These are phyloP conservation scores for Hymenochaete sp. DNA, from an alignment of 1,284 basidiomycete genomes.

Conservation along the genomic window DNA sequence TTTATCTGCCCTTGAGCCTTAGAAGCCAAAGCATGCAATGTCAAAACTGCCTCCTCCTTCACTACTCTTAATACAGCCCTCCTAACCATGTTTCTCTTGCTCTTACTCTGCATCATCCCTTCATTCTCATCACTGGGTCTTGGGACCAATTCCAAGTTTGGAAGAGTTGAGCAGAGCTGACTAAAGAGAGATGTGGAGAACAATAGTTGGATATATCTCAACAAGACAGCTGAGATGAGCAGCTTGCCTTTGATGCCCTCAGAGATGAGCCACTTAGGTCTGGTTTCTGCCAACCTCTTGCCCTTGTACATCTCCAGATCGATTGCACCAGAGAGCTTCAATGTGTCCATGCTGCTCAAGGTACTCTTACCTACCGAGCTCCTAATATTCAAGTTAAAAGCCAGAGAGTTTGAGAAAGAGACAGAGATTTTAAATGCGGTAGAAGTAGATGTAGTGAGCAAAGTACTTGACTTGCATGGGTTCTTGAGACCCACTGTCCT, in stretches of 20 bases:
- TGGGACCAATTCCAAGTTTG: not conserved
- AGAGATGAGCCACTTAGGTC: slow-evolving; percentile 7
- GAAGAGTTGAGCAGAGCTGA: not conserved
- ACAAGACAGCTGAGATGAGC: slow-evolving; percentile 11
- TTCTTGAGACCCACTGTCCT: too few relatives aligned
- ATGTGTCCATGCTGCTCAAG: not conserved
- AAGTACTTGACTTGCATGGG: not conserved
- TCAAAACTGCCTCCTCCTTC: not conserved
- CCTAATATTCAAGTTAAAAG: not conserved
- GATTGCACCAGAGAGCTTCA: slow-evolving; percentile 1
- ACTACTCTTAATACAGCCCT: slow-evolving; percentile 3
- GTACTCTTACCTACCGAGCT: not conserved
- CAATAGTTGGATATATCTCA: slow-evolving; percentile 2
- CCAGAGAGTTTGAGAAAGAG: not conserved
- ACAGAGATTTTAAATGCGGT: not conserved
- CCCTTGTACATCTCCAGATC: slow-evolving; percentile 13
- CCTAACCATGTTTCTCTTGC: slow-evolving; percentile 11
- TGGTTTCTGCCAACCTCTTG: slow-evolving; percentile 1
- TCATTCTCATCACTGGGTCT: not conserved
- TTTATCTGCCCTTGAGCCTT: not conserved
- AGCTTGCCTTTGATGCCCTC: slow-evolving; percentile 11
- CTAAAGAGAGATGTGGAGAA: not conserved
- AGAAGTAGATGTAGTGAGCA: not conserved
- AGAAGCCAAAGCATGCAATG: too few relatives aligned
- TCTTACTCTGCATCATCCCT: slow-evolving; percentile 11